A percentile compares a stretch with the other conserved stretches of the same genome.
phyloP scores from a whole-genome alignment of 495 filamentous ascomycete genomes.

The Daldinia vernicosa region DNA sequence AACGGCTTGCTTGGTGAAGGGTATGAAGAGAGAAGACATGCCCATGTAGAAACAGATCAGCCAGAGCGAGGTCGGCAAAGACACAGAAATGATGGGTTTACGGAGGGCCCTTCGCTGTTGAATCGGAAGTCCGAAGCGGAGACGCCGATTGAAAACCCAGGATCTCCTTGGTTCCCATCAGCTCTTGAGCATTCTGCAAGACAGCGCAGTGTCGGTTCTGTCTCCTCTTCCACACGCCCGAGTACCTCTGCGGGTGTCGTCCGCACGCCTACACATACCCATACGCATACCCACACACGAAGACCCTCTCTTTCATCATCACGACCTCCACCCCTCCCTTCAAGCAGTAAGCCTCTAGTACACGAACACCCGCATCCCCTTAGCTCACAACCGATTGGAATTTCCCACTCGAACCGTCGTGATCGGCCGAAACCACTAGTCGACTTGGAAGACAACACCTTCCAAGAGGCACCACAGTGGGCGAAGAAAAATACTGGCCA shows the following conservation, averaged over 20 bases:
- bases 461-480: slow-evolving; percentile 77
- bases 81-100: slow-evolving; percentile 52
- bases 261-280: slow-evolving; percentile 22
- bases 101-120: slow-evolving; percentile 59
- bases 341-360: slow-evolving; percentile 7
- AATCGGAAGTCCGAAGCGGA: slow-evolving; percentile 47
- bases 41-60: slow-evolving; percentile 36
- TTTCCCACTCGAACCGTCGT: slow-evolving; percentile 37
- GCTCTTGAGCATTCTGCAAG: slow-evolving; percentile 54
- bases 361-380: slow-evolving; percentile 35
- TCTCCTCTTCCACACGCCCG: slow-evolving; percentile 33
- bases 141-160: slow-evolving; percentile 15
- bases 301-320: slow-evolving; percentile 39
- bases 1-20: slow-evolving; percentile 54
- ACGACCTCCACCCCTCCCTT: slow-evolving; percentile 30
- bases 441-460: slow-evolving; percentile 79
- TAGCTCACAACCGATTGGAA: slow-evolving; percentile 27
- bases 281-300: slow-evolving; percentile 27
- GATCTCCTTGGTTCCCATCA: slow-evolving; percentile 56
- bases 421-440: slow-evolving; percentile 65
- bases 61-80: slow-evolving; percentile 31
- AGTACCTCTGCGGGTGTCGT: slow-evolving; percentile 30
- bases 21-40: slow-evolving; percentile 55
- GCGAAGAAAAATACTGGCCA: slow-evolving; percentile 68
- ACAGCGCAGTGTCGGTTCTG: slow-evolving; percentile 37